phyloP scores from a whole-genome alignment of 164 flowering plant species.

The Stephania cephalantha region DNA sequence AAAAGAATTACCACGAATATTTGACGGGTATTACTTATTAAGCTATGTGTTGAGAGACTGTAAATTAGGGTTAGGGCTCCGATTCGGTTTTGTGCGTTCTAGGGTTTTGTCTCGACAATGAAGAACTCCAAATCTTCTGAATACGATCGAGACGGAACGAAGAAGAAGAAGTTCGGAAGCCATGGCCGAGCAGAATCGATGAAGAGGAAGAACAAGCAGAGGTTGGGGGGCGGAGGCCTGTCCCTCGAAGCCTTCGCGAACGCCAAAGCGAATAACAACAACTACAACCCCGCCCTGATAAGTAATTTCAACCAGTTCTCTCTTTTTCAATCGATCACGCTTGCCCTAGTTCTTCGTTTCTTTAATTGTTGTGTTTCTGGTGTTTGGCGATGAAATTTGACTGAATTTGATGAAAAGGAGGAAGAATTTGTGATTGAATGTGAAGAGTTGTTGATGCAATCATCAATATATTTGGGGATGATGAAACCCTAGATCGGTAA shows the following conservation, averaged over 20 bases:
- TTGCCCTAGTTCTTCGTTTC: neutral
- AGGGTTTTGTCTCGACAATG: too few species aligned
- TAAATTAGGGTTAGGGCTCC: too few species aligned
- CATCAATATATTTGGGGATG: too few species aligned
- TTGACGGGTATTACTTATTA: too few species aligned
- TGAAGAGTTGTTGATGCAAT: too few species aligned
- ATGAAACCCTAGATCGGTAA: neutral
- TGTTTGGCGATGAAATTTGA: too few species aligned
- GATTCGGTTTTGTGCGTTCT: too few species aligned
- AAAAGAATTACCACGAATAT: too few species aligned
- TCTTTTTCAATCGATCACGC: neutral
- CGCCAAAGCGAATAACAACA: constrained; percentile 40
- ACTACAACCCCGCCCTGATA: constrained; percentile 55
- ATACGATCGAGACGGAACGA: neutral
- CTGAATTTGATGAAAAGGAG: too few species aligned
- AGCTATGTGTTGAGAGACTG: too few species aligned
- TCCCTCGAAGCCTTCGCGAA: constrained; percentile 74
- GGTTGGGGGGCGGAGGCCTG: constrained; percentile 69
- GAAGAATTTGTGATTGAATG: too few species aligned
- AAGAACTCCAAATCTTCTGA: neutral
- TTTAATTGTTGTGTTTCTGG: neutral
- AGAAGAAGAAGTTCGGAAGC: constrained; percentile 14
- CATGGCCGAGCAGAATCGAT: constrained; percentile 19
- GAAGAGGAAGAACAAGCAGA: constrained; percentile 43
- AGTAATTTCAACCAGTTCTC: constrained; percentile 12